These are phyloP conservation scores for Phytophthora macrochlamydospora DNA, from an alignment of 352 stramenopile genomes.

Conservation along the genomic window DNA sequence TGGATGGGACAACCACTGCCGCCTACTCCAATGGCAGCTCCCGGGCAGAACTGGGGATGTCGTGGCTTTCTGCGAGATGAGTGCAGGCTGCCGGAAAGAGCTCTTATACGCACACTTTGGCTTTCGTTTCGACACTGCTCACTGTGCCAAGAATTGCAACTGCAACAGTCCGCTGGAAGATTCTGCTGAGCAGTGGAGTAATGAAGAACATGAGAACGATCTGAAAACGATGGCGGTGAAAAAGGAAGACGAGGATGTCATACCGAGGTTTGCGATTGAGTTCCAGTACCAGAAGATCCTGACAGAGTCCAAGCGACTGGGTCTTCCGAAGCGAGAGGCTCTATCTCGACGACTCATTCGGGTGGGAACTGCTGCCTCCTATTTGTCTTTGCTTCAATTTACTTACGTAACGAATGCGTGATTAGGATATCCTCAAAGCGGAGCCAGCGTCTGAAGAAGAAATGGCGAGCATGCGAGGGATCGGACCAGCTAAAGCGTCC, in stretches of 20 bases:
- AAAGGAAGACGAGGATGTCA: conserved; percentile 5
- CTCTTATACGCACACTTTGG: conserved; percentile 65
- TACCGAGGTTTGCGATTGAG: conserved; percentile 46
- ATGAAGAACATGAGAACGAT: conserved; percentile 13
- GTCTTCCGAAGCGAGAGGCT: conserved; percentile 61
- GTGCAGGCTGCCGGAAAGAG: conserved; percentile 56
- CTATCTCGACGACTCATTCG: conserved; percentile 54
- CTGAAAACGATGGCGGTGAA: background rate
- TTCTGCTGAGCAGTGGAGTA: conserved; percentile 4
- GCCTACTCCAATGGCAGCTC: conserved; percentile 44
- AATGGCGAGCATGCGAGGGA: conserved; percentile 66
- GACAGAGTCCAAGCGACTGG: conserved; percentile 40
- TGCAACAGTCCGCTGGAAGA: conserved; percentile 41
- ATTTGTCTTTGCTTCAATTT: background rate
- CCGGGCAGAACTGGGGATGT: conserved; percentile 52
- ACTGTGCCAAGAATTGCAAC: conserved; percentile 66
- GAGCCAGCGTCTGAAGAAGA: conserved; percentile 54
- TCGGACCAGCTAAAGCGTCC: conserved; percentile 51
- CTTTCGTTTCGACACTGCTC: conserved; percentile 39
- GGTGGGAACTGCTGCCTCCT: conserved; percentile 22
- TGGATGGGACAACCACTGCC: conserved; percentile 18
- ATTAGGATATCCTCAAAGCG: conserved; percentile 53
- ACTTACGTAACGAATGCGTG: background rate
- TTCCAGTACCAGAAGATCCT: conserved; percentile 69
- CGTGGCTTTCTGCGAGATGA: conserved; percentile 56